Evolutionary conservation across 305 asterid species (phyloP).

Genomic region (Caryopteris hybrid): DNA sequence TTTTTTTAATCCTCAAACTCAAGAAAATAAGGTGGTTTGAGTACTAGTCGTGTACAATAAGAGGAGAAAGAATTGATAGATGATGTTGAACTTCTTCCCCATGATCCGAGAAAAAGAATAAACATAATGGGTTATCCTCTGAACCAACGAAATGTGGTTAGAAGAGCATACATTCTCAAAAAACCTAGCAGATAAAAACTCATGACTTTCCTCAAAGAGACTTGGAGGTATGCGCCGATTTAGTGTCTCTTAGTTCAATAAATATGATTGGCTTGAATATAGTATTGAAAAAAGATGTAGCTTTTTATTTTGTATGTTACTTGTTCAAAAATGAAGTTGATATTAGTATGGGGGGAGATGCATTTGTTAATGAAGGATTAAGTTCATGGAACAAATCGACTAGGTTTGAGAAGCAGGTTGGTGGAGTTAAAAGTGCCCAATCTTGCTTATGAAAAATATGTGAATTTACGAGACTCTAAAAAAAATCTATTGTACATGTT

Average conservation of each 20-base stretch:
- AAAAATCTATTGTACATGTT: not conserved
- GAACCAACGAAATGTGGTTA: not conserved
- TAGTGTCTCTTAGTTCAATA: not conserved
- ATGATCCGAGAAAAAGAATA: not conserved
- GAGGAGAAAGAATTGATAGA: no score
- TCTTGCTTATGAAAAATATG: not conserved
- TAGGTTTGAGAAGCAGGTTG: not conserved
- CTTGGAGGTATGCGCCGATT: not conserved
- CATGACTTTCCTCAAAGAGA: no score
- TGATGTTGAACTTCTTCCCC: no score
- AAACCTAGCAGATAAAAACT: no score
- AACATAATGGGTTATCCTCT: not conserved
- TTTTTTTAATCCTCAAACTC: no score
- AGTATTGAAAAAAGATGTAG: not conserved
- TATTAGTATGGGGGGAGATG: not conserved
- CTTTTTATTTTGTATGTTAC: no score
- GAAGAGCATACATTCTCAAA: not conserved
- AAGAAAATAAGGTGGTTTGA: no score
- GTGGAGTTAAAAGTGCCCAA: not conserved
- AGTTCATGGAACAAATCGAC: not conserved
- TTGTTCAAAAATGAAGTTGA: not conserved
- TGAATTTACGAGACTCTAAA: not conserved
- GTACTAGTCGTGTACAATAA: no score
- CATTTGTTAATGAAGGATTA: not conserved
- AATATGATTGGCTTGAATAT: not conserved